phyloP scores from a whole-genome alignment of 1,139 yeast genomes.

The Scheffersomyces insectosa region DNA sequence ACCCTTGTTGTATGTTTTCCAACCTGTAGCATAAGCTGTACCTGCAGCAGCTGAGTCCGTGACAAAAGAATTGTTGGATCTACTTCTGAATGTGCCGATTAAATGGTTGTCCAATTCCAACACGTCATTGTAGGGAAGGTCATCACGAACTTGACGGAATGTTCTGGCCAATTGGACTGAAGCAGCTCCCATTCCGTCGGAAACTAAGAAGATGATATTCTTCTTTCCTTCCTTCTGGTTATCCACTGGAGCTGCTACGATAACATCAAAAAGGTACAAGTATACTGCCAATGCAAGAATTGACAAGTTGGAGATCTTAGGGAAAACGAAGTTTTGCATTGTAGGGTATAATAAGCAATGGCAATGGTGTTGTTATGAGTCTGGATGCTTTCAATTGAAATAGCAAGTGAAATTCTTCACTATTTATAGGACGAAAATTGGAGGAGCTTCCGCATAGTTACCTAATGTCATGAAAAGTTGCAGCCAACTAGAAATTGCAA shows the following conservation, averaged over 20 bases:
- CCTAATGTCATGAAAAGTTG: no score
- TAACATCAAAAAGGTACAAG: slow-evolving; percentile 1
- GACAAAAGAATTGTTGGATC: slow-evolving; percentile 67
- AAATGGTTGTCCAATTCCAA: slow-evolving; percentile 64
- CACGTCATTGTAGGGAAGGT: slow-evolving; percentile 50
- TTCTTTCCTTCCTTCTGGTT: slow-evolving; percentile 24
- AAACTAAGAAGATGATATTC: slow-evolving; percentile 80
- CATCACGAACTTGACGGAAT: slow-evolving; percentile 59
- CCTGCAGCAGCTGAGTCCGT: slow-evolving; percentile 97
- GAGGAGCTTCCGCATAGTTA: no score
- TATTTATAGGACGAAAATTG: no score
- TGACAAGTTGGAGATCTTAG: slow-evolving; percentile 1
- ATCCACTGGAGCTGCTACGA: slow-evolving; percentile 1
- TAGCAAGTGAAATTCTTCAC: not conserved
- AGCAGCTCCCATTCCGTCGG: slow-evolving; percentile 93
- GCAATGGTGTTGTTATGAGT: no score
- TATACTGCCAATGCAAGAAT: slow-evolving; percentile 3
- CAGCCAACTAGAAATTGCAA: no score
- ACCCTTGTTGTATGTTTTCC: slow-evolving; percentile 82
- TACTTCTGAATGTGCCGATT: slow-evolving; percentile 77
- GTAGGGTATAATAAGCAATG: not conserved
- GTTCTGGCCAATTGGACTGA: slow-evolving; percentile 74
- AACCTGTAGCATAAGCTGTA: slow-evolving; percentile 80
- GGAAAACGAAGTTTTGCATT: slow-evolving; percentile 2
- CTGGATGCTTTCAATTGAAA: not conserved